A percentile compares a stretch with the other conserved stretches of the same genome.
These are phyloP conservation scores for Dactylellina leptospora DNA, from an alignment of 2,329 filamentous ascomycete species.

Conservation along the genomic window DNA sequence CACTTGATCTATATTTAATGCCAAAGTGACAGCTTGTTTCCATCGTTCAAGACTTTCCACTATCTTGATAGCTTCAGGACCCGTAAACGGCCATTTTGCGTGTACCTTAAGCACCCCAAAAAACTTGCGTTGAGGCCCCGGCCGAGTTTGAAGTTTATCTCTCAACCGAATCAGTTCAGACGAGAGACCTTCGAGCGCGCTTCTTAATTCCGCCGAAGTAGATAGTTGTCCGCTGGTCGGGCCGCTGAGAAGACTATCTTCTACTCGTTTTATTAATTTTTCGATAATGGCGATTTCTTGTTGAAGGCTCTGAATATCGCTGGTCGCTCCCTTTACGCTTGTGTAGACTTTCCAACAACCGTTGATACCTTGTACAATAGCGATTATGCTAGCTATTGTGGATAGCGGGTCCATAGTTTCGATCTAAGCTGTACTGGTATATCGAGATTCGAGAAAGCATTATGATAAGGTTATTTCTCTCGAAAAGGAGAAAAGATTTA, in stretches of 20 bases:
- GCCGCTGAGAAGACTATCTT: neutral
- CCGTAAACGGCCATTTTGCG: conserved; percentile 22
- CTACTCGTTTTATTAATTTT: conserved; percentile 3
- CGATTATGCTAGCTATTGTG: conserved; percentile 22
- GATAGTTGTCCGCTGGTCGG: conserved; percentile 1
- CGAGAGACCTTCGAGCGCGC: conserved; percentile 7
- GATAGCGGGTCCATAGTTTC: conserved; percentile 43
- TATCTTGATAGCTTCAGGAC: conserved; percentile 3
- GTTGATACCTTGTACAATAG: conserved; percentile 11
- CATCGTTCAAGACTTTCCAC: conserved; percentile 16
- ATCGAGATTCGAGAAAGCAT: no score
- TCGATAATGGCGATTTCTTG: conserved; percentile 14
- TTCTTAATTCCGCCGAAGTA: neutral
- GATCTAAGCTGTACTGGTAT: no score
- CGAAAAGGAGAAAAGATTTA: no score
- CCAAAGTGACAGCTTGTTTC: conserved; percentile 7
- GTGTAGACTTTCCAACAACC: conserved; percentile 29
- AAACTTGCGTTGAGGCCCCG: conserved; percentile 1
- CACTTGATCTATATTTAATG: conserved; percentile 19
- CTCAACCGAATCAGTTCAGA: conserved; percentile 1
- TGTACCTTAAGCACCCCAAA: conserved; percentile 2
- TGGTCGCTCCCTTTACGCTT: conserved; percentile 18
- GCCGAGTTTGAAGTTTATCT: neutral
- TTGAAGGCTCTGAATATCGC: conserved; percentile 9
- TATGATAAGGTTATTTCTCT: no score